Evolutionary conservation across 2,329 filamentous ascomycete genomes (phyloP).

Genomic region (Acrodontium crateriforme): DNA sequence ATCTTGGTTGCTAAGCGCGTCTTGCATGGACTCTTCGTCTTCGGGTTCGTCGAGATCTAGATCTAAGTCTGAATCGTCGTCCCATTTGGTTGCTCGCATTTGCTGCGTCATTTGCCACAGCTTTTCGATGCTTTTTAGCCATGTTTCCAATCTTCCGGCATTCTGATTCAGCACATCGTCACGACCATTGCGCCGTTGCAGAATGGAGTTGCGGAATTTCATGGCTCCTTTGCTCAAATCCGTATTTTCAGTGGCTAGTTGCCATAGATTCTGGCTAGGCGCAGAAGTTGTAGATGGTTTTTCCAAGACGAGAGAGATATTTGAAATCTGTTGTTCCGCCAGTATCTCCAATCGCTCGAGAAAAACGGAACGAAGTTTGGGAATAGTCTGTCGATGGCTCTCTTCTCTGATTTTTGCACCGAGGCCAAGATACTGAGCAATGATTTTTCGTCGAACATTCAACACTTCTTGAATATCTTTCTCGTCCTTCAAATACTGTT

Average conservation of each 20-base stretch:
- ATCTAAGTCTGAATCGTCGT: constrained; percentile 52
- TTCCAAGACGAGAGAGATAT: neutral
- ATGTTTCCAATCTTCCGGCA: constrained; percentile 52
- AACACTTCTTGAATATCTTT: constrained; percentile 11
- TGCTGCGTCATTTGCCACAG: constrained; percentile 49
- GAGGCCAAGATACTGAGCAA: constrained; percentile 15
- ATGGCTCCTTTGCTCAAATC: constrained; percentile 20
- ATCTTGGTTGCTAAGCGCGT: constrained; percentile 58
- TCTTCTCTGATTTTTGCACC: constrained; percentile 9
- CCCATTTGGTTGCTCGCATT: constrained; percentile 57
- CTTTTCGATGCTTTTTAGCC: constrained; percentile 60
- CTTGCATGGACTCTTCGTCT: constrained; percentile 44
- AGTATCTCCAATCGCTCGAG: constrained; percentile 10
- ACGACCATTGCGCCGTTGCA: constrained; percentile 58
- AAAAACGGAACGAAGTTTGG: constrained; percentile 12
- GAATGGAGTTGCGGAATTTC: constrained; percentile 54
- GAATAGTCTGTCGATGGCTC: constrained; percentile 7
- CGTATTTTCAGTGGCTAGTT: constrained; percentile 12
- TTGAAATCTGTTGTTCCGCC: constrained; percentile 2
- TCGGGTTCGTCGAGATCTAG: constrained; percentile 62
- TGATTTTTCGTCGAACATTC: constrained; percentile 11
- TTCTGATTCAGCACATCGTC: constrained; percentile 51
- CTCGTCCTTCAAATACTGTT: constrained; percentile 8
- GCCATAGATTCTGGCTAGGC: constrained; percentile 12
- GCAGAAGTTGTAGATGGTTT: neutral